Evolutionary conservation across 176 grass and related monocot species (phyloP).

Genomic region (Calamus simplicifolius): DNA sequence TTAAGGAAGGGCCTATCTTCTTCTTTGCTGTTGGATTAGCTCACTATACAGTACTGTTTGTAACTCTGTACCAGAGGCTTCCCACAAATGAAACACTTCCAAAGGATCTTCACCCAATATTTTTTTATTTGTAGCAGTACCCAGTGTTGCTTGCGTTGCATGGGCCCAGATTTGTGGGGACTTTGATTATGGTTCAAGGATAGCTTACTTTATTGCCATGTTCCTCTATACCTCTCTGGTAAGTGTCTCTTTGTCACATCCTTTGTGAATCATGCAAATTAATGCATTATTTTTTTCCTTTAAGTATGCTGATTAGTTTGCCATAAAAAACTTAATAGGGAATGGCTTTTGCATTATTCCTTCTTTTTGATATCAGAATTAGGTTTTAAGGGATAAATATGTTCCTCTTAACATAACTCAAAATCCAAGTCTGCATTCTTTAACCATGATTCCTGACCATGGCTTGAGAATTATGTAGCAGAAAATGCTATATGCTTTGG

Average conservation of each 20-base stretch:
- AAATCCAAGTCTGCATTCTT: too few species aligned
- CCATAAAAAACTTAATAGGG: neutral
- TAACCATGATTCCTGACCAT: too few species aligned
- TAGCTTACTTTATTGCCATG: neutral
- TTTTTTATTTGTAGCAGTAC: slow-evolving; percentile 2
- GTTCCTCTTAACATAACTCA: too few species aligned
- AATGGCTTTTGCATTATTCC: neutral
- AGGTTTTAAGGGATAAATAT: too few species aligned
- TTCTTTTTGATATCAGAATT: too few species aligned
- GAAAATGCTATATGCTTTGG: too few species aligned
- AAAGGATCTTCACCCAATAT: slow-evolving; percentile 2
- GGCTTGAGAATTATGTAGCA: too few species aligned
- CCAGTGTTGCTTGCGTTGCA: slow-evolving; percentile 3
- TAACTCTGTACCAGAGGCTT: slow-evolving; percentile 1
- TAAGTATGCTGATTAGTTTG: too few species aligned
- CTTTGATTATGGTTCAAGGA: neutral
- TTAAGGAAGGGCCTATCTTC: slow-evolving; percentile 1
- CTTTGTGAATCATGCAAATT: too few species aligned
- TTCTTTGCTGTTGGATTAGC: slow-evolving; percentile 3
- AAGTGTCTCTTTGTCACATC: neutral
- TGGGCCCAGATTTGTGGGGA: neutral
- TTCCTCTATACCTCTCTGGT: slow-evolving; percentile 1
- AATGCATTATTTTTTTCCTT: too few species aligned
- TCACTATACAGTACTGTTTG: slow-evolving; percentile 2
- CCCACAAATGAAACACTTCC: neutral